These are phyloP conservation scores for Hypoxylon sp. DNA, from an alignment of 2,329 filamentous ascomycete genomes.

Conservation along the genomic window DNA sequence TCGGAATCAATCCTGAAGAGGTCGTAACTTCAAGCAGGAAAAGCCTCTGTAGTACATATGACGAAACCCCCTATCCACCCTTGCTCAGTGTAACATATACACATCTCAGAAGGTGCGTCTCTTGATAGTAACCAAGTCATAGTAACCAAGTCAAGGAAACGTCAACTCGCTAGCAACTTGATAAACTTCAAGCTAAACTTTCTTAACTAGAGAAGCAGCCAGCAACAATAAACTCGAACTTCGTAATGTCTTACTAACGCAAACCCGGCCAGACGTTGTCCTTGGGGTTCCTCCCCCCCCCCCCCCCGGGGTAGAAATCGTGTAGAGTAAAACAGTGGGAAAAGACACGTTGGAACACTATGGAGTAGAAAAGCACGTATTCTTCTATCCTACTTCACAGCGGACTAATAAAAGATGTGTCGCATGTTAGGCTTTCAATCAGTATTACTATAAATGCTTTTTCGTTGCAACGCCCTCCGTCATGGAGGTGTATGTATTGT, in stretches of 20 bases:
- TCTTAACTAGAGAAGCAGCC: background rate
- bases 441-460: background rate
- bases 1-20: background rate
- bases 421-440: background rate
- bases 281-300: too few relatives aligned
- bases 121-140: background rate
- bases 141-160: background rate
- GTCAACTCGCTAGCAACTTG: background rate
- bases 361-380: background rate
- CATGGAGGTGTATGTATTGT: background rate
- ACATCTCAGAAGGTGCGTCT: background rate
- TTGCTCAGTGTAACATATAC: background rate
- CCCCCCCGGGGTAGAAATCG: too few relatives aligned
- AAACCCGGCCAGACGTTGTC: background rate
- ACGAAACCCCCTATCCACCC: background rate
- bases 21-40: background rate
- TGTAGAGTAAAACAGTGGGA: background rate
- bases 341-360: background rate
- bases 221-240: background rate
- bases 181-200: background rate
- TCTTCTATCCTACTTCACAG: too few relatives aligned
- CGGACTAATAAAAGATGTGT: background rate
- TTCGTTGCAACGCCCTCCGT: background rate
- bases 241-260: background rate
- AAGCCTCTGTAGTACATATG: background rate